Evolutionary conservation across 495 filamentous ascomycete species (phyloP).

Genomic region (Hypoxylon fuscum): DNA sequence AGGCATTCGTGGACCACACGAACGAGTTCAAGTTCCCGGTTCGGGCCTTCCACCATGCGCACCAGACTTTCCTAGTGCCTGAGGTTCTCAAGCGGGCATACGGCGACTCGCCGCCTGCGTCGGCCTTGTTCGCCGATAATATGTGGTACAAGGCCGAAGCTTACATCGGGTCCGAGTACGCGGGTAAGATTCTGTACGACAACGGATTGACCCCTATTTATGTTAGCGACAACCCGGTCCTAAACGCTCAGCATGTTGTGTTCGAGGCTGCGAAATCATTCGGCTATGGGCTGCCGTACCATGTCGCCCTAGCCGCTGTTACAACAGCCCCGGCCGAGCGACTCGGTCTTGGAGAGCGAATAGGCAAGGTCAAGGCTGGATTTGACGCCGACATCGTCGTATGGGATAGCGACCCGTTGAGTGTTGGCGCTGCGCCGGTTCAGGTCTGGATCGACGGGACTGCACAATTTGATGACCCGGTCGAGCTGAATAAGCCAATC

Average conservation of each 20-base stretch:
- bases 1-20: conserved; percentile 68
- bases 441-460: conserved; percentile 74
- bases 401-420: conserved; percentile 72
- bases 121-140: conserved; percentile 66
- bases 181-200: conserved; percentile 68
- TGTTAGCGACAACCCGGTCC: conserved; percentile 60
- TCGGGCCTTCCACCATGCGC: conserved; percentile 71
- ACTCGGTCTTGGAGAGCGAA: conserved; percentile 64
- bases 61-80: conserved; percentile 67
- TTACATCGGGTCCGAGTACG: conserved; percentile 65
- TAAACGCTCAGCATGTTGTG: conserved; percentile 60
- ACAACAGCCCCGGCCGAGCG: conserved; percentile 69
- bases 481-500: conserved; percentile 52
- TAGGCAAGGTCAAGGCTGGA: conserved; percentile 68
- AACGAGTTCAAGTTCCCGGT: conserved; percentile 72
- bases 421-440: conserved; percentile 65
- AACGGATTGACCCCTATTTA: conserved; percentile 63
- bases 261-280: conserved; percentile 70
- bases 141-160: conserved; percentile 73
- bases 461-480: conserved; percentile 56
- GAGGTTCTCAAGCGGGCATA: conserved; percentile 64
- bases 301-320: conserved; percentile 67
- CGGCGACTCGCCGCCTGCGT: conserved; percentile 55
- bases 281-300: conserved; percentile 67
- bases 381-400: conserved; percentile 74